A percentile compares a stretch with the other conserved stretches of the same genome.
phyloP scores from a whole-genome alignment of 1,139 yeast genomes.

The Geotrichum fermentans region DNA sequence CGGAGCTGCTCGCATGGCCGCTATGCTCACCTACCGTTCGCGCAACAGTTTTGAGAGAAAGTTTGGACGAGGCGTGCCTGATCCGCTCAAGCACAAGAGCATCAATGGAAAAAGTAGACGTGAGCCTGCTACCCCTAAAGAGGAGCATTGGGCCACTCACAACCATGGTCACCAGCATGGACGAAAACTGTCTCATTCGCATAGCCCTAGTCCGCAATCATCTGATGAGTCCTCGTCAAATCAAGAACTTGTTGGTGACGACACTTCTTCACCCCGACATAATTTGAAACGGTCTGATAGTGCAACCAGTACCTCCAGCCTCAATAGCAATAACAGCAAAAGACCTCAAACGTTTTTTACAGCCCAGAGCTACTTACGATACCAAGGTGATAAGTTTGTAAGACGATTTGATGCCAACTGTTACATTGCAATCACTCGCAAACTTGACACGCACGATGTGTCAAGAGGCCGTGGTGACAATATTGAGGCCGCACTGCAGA shows the following conservation, averaged over 20 bases:
- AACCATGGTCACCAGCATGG: slow-evolving; percentile 54
- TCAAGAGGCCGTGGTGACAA: slow-evolving; percentile 67
- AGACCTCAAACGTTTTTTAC: slow-evolving; percentile 81
- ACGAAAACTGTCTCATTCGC: slow-evolving; percentile 24
- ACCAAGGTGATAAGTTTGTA: slow-evolving; percentile 88
- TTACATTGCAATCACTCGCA: slow-evolving; percentile 87
- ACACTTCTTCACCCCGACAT: slow-evolving; percentile 23
- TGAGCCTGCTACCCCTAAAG: slow-evolving; percentile 41
- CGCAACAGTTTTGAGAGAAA: slow-evolving; percentile 86
- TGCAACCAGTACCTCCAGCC: slow-evolving; percentile 13
- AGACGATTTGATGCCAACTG: slow-evolving; percentile 93
- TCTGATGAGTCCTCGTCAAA: neutral
- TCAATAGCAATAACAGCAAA: slow-evolving; percentile 35
- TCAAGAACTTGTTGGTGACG: too few relatives aligned
- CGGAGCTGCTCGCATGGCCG: slow-evolving; percentile 97
- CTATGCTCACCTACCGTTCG: slow-evolving; percentile 84
- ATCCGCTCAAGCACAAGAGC: slow-evolving; percentile 39
- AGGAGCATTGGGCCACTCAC: slow-evolving; percentile 57
- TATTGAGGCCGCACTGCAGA: slow-evolving; percentile 49
- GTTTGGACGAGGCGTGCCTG: slow-evolving; percentile 76
- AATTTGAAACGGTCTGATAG: slow-evolving; percentile 21
- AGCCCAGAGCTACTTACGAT: slow-evolving; percentile 89
- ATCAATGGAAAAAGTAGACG: slow-evolving; percentile 16
- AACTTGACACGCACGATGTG: slow-evolving; percentile 90
- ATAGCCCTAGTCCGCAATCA: slow-evolving; percentile 1